Evolutionary conservation across 441 rosid genomes (phyloP).

Genomic region (Euphorbia celastroides): DNA sequence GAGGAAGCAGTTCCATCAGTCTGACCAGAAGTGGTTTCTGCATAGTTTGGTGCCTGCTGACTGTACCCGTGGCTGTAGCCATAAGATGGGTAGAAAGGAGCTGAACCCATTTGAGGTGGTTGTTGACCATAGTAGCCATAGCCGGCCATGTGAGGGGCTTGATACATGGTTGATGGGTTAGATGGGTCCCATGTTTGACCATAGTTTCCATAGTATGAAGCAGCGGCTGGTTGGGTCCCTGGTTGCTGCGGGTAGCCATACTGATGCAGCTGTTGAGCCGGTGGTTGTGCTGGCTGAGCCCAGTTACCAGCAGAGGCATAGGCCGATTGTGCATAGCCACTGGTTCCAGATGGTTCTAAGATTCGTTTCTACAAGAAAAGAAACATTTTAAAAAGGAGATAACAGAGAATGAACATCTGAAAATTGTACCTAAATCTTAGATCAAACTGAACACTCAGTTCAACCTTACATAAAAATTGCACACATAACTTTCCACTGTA

Average conservation of each 20-base stretch:
- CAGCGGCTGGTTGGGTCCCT: conserved; percentile 16
- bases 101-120: conserved; percentile 22
- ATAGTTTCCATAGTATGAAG: conserved; percentile 17
- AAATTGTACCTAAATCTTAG: neutral
- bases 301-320: conserved; percentile 14
- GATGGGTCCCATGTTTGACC: conserved; percentile 20
- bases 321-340: conserved; percentile 14
- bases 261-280: conserved; percentile 18
- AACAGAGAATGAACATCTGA: no score
- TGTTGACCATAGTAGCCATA: conserved; percentile 27
- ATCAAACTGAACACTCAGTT: neutral
- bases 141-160: conserved; percentile 17
- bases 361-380: conserved; percentile 16
- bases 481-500: no score
- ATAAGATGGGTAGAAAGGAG: conserved; percentile 19
- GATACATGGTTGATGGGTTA: conserved; percentile 15
- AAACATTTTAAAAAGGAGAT: neutral
- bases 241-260: conserved; percentile 26
- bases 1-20: conserved; percentile 1
- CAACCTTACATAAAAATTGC: no score
- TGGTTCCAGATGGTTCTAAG: conserved; percentile 13
- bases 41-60: conserved; percentile 20
- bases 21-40: conserved; percentile 11
- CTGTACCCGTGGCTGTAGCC: conserved; percentile 13
- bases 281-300: conserved; percentile 19